Base-by-base conservation (phyloP, 208 protist genomes). In the Porcisia deanei region DNA sequence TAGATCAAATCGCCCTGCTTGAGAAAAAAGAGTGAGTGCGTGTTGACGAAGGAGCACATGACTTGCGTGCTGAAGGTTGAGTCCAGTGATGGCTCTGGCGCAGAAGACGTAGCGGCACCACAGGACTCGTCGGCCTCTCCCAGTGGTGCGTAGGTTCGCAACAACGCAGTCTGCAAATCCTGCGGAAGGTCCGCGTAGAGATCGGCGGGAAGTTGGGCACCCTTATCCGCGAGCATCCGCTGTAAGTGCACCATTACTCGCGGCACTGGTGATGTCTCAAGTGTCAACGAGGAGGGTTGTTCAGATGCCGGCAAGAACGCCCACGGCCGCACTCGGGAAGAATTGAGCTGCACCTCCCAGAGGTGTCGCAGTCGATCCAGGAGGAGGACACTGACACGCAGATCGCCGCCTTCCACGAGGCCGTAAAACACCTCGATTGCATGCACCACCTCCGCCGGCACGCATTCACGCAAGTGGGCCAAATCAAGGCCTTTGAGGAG, bases 281-380 rank as follows among this genome's bases (percentile, higher is more conserved):
- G 77, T 16, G 86, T 95, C n/a, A 97, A 75, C 71, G 86, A 94
- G 10, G 85, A 94, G 3, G 94, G 94, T 81, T 93, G 83, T 55
- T 84, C 87, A 49, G 79, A 71, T 16, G 71, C 64, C 3, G 83
- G 67, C 49, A 96, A 82, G 16, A 89, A 84, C 20, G 83, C 70
- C 91, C 94, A 97, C 67, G 86, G 89, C 3, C 90, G 83, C 53
- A 93, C 85, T 37, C 54, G 79, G 39, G 74, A 83, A 1, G 43
- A 75, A 6, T 65, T 63, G 41, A 94, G 74, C 39, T 89, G 82
- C 47, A 97, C 94, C 75, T 96, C 91, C 75, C 94, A 97, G 22
- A 92, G 37, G 79, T 96, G 91, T 18, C 92, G 88, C 52, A 96
- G 77, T 34, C 94, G 87, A 74, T 97, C 94, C 71, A 95, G 89